Base-by-base conservation (phyloP, 176 grass and related monocot genomes). In the Oryza glumipatula region DNA sequence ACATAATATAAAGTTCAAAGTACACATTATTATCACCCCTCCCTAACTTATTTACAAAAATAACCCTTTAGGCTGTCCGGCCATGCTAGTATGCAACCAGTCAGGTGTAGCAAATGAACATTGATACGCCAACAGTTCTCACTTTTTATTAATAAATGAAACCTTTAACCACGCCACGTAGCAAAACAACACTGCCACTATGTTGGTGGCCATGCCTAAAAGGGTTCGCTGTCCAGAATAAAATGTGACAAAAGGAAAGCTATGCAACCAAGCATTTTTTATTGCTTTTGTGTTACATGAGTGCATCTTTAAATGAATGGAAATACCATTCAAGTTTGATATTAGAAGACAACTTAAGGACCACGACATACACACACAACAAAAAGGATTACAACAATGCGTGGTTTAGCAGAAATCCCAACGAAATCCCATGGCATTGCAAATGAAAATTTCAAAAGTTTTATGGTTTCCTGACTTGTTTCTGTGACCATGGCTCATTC, bases 1-100 rank as follows among this genome's bases (percentile, higher is more conserved):
- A 58, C 58, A 72, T 77, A 82, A 73, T 54, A 77, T 60, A 45
- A 54, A 77, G 23, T 19, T 64, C 6, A 56, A n/a, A 30, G 1
- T 76, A 56, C 1, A 76, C 49, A 64, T 63, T 38, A 65, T 65
- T 52, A 16, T 54, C 65, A 65, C 7, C 77, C 67, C 82, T 90
- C 10, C 17, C 56, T 61, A 61, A 9, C 7, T 61, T 61, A 22
- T 61, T 61, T 54, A 16, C 51, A 54, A 61, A 61, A 61, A 61
- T 10, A 22, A n/a, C 19, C 56, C 56, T 61, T 54, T 61, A 22
- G 21, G 56, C 56, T 61, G 56, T n/a, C 7, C 3, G 21, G 7
- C 3, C 4, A 1, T 61, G 56, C 17, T 4, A 54, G 19, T 61
- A 9, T 22, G 21, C 56, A 21, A 61, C 56, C 17, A 61, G 8